A percentile compares a stretch with the other conserved stretches of the same genome.
These are phyloP conservation scores for Vigna radiata DNA, from an alignment of 306 rosid species.

Conservation along the genomic window DNA sequence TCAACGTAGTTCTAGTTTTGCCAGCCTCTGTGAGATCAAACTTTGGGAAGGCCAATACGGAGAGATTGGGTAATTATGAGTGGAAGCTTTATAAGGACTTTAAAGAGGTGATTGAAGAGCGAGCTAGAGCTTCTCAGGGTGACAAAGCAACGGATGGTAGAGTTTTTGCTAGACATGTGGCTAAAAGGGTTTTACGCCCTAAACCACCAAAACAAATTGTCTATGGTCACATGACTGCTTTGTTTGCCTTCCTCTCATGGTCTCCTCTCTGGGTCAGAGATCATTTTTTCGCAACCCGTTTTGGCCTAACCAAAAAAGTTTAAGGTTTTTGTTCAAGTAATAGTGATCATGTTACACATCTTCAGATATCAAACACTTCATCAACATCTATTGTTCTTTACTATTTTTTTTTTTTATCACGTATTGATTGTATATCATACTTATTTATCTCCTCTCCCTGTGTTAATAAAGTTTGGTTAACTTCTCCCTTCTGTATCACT, in stretches of 20 bases:
- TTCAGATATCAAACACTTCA: too few relatives aligned
- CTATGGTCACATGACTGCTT: conserved; percentile 76
- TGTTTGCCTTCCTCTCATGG: conserved; percentile 71
- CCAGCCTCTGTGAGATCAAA: conserved; percentile 85
- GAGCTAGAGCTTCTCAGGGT: conserved; percentile 84
- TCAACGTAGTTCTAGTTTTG: conserved; percentile 68
- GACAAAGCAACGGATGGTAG: conserved; percentile 65
- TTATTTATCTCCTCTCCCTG: too few relatives aligned
- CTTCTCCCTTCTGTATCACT: background rate
- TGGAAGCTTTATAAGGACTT: conserved; percentile 77
- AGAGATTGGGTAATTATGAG: conserved; percentile 47
- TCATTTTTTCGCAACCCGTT: conserved; percentile 66
- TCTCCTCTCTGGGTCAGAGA: conserved; percentile 85
- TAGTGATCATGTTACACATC: too few relatives aligned
- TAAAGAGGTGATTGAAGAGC: conserved; percentile 62
- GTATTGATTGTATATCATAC: too few relatives aligned
- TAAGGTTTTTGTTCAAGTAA: conserved; percentile 11
- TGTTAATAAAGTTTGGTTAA: too few relatives aligned
- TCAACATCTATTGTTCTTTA: too few relatives aligned
- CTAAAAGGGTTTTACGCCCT: conserved; percentile 54
- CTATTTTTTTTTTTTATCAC: too few relatives aligned
- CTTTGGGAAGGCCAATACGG: conserved; percentile 63
- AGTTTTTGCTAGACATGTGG: conserved; percentile 74
- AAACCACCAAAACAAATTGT: conserved; percentile 71
- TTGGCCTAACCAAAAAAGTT: conserved; percentile 59